Base-by-base conservation (phyloP, 179 eudicot species). In the Spergularia azorica region DNA sequence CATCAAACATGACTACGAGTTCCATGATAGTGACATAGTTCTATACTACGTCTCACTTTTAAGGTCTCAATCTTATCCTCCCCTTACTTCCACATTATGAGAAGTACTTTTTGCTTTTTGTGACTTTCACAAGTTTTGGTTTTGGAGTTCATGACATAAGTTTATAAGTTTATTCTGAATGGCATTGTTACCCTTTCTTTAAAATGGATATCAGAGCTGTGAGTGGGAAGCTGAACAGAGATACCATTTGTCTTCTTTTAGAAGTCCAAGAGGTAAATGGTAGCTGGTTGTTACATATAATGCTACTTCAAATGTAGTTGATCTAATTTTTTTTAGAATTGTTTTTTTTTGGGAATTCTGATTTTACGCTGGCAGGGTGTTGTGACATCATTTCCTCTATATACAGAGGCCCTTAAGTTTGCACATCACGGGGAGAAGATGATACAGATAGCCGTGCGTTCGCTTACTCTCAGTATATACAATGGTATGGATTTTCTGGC, bases 181-280 rank as follows among this genome's bases (percentile, higher is more conserved):
- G 8, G 48, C 6, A 15, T n/a, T 51, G 50, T 58, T 51, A 8
- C 61, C 62, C 39, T 69, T 58, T 78, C 62, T 72, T 52, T 60
- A 3, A 70, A 10, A 77, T 81, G 72, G 13, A 21, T 55, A 62
- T 68, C 87, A 88, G 91, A 77, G 80, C 87, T 66, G 85, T 86
- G 72, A 83, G 89, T 81, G 74, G 84, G 77, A 88, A 84, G 82
- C 70, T 84, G 77, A 88, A 81, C 55, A 79, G 62, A 74, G 91
- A 84, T 58, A 88, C 89, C 39, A 83, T 84, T 10, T 86, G 89
- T 77, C 91, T 88, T 81, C 91, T 88, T 74, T 85, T 88, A 72
- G 86, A 86, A 76, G 87, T 86, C 75, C 85, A 88, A 48, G 89
- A 88, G 86, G 88, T 88, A 76, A 84, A 70, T 71, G 54, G 1